phyloP scores from a whole-genome alignment of 768 basidiomycete genomes.

The Collybia sp. region DNA sequence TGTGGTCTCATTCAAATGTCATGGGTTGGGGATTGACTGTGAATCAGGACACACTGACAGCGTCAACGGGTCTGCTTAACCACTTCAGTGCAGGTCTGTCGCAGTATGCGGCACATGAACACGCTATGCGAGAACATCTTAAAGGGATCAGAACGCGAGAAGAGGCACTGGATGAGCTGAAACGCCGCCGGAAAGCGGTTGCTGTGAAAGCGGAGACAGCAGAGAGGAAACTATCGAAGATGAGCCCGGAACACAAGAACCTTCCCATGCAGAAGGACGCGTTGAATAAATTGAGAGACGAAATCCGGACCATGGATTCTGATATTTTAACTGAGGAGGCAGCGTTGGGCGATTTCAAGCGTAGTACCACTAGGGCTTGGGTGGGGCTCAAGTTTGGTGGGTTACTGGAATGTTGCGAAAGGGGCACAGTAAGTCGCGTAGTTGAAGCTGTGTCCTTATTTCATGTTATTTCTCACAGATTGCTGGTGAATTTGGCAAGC shows the following conservation, averaged over 20 bases:
- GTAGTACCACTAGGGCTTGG: constrained; percentile 59
- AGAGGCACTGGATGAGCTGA: constrained; percentile 75
- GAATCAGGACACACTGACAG: constrained; percentile 68
- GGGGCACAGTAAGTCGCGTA: constrained; percentile 46
- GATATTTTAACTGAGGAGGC: constrained; percentile 85
- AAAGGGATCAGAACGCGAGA: constrained; percentile 83
- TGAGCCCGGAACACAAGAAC: constrained; percentile 88
- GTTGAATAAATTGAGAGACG: constrained; percentile 64
- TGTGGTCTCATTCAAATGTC: constrained; percentile 17
- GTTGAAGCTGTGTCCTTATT: not conserved
- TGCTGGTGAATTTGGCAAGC: constrained; percentile 50
- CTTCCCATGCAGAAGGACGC: constrained; percentile 66
- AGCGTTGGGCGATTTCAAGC: constrained; percentile 77
- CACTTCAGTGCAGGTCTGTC: constrained; percentile 66
- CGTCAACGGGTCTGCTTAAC: constrained; percentile 61
- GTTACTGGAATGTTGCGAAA: constrained; percentile 78
- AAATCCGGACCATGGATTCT: constrained; percentile 74
- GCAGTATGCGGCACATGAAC: constrained; percentile 68
- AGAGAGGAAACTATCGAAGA: constrained; percentile 86
- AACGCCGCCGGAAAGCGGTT: constrained; percentile 62
- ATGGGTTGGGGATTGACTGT: not conserved
- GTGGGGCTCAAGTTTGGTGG: constrained; percentile 88
- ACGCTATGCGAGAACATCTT: constrained; percentile 66
- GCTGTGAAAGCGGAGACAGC: constrained; percentile 73
- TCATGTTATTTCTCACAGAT: constrained; percentile 28